Percentiles rank a stretch among this genome's conserved stretches.
phyloP scores from a whole-genome alignment of 345 rosid species.

The Chamaenerion angustifolium region DNA sequence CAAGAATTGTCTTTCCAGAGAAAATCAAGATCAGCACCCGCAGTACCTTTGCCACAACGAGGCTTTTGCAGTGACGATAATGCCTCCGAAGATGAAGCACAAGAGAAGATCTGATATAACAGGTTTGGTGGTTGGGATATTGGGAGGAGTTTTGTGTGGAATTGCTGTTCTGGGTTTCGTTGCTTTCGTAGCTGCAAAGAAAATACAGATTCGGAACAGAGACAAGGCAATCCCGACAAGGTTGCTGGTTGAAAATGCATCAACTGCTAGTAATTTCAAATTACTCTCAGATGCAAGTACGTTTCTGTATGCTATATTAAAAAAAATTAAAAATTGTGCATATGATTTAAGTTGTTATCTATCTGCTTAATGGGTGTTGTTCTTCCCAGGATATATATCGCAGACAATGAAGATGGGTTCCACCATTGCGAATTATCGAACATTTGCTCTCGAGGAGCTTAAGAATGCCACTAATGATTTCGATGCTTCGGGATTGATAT shows the following conservation, averaged over 20 bases:
- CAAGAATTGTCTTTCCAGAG: constrained; percentile 33
- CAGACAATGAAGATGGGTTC: constrained; percentile 64
- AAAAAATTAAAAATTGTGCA: no score
- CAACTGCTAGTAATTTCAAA: constrained; percentile 26
- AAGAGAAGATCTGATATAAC: constrained; percentile 10
- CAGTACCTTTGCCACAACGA: constrained; percentile 31
- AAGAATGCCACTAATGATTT: constrained; percentile 43
- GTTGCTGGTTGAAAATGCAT: constrained; percentile 18
- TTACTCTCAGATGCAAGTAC: constrained; percentile 58
- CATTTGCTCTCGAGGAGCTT: constrained; percentile 49
- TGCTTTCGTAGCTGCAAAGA: constrained; percentile 15
- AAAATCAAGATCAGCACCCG: constrained; percentile 33
- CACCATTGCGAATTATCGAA: constrained; percentile 31
- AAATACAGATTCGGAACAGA: constrained; percentile 3
- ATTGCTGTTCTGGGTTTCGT: constrained; percentile 17
- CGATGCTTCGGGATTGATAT: constrained; percentile 17
- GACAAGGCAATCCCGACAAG: constrained; percentile 14
- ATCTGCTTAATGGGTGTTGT: not conserved
- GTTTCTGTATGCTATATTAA: no score
- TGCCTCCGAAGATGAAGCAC: constrained; percentile 19
- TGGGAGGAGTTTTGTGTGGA: constrained; percentile 32
- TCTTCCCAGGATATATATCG: constrained; percentile 35
- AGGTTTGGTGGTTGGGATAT: constrained; percentile 25
- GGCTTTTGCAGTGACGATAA: constrained; percentile 43
- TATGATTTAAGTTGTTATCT: no score